Percentiles rank a stretch among this genome's conserved stretches.
Evolutionary conservation across 352 stramenopile species (phyloP).

Genomic region (Globisporangium acanthophoron): DNA sequence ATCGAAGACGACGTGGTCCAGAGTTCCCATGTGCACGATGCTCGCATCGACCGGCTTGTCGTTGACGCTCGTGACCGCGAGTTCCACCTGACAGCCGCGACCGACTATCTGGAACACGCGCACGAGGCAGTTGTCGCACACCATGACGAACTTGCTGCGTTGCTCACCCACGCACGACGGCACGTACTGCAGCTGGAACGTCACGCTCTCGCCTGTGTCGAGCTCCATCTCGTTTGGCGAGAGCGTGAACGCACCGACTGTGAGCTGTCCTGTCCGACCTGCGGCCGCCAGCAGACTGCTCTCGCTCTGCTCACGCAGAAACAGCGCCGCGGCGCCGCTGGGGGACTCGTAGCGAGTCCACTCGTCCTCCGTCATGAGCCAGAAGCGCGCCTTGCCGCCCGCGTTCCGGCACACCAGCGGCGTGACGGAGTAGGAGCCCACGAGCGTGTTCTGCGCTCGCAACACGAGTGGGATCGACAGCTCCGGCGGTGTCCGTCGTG

Average conservation of each 20-base stretch:
- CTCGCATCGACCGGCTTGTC: constrained; percentile 32
- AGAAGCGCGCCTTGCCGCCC: constrained; percentile 60
- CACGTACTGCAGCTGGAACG: constrained; percentile 46
- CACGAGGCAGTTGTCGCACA: constrained; percentile 83
- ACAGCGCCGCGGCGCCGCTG: constrained; percentile 5
- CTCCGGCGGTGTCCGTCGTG: constrained; percentile 45
- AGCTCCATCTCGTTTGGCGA: constrained; percentile 56
- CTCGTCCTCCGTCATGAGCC: constrained; percentile 54
- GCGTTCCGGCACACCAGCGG: constrained; percentile 49
- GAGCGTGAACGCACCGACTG: constrained; percentile 46
- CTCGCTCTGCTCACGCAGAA: constrained; percentile 3
- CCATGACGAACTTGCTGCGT: constrained; percentile 62
- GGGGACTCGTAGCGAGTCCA: constrained; percentile 36
- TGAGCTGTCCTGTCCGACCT: constrained; percentile 1
- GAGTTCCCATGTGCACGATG: constrained; percentile 34
- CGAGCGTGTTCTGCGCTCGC: constrained; percentile 49
- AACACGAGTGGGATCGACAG: constrained; percentile 63
- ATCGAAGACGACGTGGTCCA: constrained; percentile 48
- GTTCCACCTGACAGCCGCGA: constrained; percentile 59
- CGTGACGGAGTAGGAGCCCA: constrained; percentile 46
- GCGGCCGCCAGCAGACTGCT: background rate
- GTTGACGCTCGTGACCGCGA: constrained; percentile 45
- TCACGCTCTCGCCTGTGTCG: constrained; percentile 28
- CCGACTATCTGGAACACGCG: constrained; percentile 63
- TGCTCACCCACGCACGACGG: constrained; percentile 53